A percentile compares a stretch with the other conserved stretches of the same genome.
Conservation (phyloP, 2,329 filamentous ascomycete genomes). For the Botrytis deweyae region DNA sequence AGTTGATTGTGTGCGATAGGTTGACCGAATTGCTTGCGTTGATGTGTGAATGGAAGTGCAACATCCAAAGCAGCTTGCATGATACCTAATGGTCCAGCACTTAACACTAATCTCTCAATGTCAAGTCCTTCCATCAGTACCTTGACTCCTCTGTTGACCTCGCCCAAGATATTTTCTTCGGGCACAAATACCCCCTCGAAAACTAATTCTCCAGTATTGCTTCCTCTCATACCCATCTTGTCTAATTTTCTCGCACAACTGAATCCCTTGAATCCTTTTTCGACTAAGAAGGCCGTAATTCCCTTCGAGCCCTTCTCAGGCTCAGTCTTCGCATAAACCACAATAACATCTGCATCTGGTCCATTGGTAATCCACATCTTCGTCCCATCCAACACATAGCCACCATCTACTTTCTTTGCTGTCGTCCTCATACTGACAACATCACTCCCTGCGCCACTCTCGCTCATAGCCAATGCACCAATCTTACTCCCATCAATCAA, state of each 20-base stretch:
- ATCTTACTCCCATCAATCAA: constrained; percentile 78
- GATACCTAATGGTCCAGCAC: constrained; percentile 84
- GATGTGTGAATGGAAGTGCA: constrained; percentile 83
- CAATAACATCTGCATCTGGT: constrained; percentile 85
- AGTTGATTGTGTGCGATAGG: constrained; percentile 93
- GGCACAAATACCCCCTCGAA: constrained; percentile 93
- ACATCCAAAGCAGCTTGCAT: constrained; percentile 92
- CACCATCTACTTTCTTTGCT: constrained; percentile 77
- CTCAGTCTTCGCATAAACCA: constrained; percentile 96
- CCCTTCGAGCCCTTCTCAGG: constrained; percentile 80
- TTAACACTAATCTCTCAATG: constrained; percentile 87
- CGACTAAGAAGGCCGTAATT: constrained; percentile 92
- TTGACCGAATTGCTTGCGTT: constrained; percentile 80
- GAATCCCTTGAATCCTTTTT: constrained; percentile 69
- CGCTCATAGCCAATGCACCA: constrained; percentile 91
- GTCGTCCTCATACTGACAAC: constrained; percentile 94
- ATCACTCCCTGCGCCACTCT: constrained; percentile 86
- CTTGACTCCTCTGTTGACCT: constrained; percentile 76
- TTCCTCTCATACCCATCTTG: constrained; percentile 97
- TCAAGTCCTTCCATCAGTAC: constrained; percentile 97
- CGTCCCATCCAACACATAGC: constrained; percentile 72
- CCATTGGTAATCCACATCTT: constrained; percentile 99
- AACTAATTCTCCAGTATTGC: constrained; percentile 90
- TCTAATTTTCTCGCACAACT: constrained; percentile 87
- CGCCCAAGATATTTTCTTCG: constrained; percentile 74